Evolutionary conservation across 768 basidiomycete species (phyloP).

Genomic region (Gymnopilus junonius): DNA sequence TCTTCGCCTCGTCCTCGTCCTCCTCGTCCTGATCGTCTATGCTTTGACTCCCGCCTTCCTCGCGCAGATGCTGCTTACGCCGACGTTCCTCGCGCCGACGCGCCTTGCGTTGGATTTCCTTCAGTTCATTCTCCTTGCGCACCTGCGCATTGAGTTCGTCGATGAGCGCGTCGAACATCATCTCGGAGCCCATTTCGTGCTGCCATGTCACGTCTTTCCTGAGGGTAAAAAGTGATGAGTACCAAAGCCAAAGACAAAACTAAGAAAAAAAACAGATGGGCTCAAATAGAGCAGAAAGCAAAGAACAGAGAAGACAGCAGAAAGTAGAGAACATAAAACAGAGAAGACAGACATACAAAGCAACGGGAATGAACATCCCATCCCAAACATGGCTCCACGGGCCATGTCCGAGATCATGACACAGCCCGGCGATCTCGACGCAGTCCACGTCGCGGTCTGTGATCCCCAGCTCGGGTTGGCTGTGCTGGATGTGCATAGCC

Average conservation of each 20-base stretch:
- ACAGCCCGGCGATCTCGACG: conserved; percentile 79
- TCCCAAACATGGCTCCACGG: conserved; percentile 92
- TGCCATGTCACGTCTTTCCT: conserved; percentile 48
- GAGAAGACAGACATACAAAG: conserved; percentile 50
- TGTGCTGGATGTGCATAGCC: conserved; percentile 55
- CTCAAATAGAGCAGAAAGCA: background rate
- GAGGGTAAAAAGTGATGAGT: background rate
- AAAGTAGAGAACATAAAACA: background rate
- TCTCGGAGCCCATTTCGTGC: conserved; percentile 80
- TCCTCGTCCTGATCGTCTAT: too few species aligned
- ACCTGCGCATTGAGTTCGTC: conserved; percentile 20
- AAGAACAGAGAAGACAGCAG: background rate
- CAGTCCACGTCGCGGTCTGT: conserved; percentile 75
- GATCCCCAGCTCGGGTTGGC: conserved; percentile 67
- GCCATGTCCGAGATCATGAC: conserved; percentile 86
- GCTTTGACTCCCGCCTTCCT: too few species aligned
- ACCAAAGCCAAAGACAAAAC: background rate
- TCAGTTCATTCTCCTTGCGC: background rate
- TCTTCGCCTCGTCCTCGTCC: too few species aligned
- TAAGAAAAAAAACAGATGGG: background rate
- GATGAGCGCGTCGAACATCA: conserved; percentile 80
- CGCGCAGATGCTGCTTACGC: too few species aligned
- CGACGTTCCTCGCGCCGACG: too few species aligned
- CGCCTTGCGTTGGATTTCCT: too few species aligned
- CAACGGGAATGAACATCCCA: conserved; percentile 66